Percentiles rank a stretch among this genome's conserved stretches.
phyloP scores from a whole-genome alignment of 306 rosid genomes.

The Vigna nakashimae region DNA sequence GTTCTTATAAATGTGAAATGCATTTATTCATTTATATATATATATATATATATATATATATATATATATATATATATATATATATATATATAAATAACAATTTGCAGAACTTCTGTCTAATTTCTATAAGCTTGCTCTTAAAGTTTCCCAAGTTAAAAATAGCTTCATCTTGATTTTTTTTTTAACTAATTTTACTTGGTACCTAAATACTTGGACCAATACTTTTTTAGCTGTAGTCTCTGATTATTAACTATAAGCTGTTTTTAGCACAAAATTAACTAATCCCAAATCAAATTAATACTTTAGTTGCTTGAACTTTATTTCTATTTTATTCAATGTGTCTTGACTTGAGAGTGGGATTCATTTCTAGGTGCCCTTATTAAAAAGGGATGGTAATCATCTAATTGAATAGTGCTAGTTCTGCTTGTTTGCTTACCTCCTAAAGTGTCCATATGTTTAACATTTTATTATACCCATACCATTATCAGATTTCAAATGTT shows the following conservation, averaged over 20 bases:
- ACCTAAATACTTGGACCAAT: slow-evolving; percentile 16
- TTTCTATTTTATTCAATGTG: slow-evolving; percentile 4
- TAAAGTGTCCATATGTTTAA: neutral
- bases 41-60: too few species aligned
- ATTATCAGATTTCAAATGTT: slow-evolving; percentile 32
- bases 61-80: too few species aligned
- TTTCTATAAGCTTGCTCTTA: slow-evolving; percentile 13
- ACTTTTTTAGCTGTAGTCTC: slow-evolving; percentile 7
- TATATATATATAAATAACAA: neutral
- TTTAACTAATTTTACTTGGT: slow-evolving; percentile 5
- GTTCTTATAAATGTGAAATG: neutral
- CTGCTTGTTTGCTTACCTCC: slow-evolving; percentile 10
- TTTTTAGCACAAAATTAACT: neutral
- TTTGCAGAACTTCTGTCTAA: neutral
- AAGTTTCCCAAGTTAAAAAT: neutral
- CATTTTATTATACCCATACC: slow-evolving; percentile 5
- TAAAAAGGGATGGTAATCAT: neutral
- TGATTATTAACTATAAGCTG: neutral
- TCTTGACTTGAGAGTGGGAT: slow-evolving; percentile 7
- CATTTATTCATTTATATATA: neutral
- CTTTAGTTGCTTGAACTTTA: neutral
- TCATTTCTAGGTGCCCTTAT: slow-evolving; percentile 16
- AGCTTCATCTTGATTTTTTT: neutral
- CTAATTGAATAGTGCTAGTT: slow-evolving; percentile 8
- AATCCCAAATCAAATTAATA: slow-evolving; percentile 10